A percentile compares a stretch with the other conserved stretches of the same genome.
Evolutionary conservation across 352 stramenopile species (phyloP).

Genomic region (Globisporangium okanoganense): DNA sequence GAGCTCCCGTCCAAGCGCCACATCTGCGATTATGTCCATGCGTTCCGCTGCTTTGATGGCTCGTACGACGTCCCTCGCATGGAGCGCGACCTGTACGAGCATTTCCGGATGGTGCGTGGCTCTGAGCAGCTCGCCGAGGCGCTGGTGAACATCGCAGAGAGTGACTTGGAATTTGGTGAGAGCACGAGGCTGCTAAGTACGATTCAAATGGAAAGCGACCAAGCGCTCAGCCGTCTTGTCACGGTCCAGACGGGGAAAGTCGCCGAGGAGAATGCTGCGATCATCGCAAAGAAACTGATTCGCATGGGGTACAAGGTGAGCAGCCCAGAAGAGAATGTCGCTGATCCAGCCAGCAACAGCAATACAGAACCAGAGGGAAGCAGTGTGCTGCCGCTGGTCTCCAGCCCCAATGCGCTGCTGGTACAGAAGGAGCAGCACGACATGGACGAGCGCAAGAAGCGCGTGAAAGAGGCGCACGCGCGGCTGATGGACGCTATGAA

Average conservation of each 20-base stretch:
- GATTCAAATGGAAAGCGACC: constrained; percentile 44
- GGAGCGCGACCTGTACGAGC: constrained; percentile 59
- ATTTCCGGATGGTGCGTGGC: constrained; percentile 77
- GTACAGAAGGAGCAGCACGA: constrained; percentile 51
- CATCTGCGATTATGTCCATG: constrained; percentile 70
- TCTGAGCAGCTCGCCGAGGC: constrained; percentile 47
- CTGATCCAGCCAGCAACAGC: constrained; percentile 15
- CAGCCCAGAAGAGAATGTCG: neutral
- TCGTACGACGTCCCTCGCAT: constrained; percentile 48
- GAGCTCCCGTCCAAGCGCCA: constrained; percentile 91
- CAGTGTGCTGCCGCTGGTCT: constrained; percentile 1
- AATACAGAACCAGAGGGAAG: constrained; percentile 10
- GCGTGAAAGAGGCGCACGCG: constrained; percentile 45
- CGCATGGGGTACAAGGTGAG: constrained; percentile 55
- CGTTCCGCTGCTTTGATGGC: constrained; percentile 48
- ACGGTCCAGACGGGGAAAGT: constrained; percentile 27
- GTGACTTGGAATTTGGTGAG: constrained; percentile 62
- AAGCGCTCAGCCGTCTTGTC: constrained; percentile 39
- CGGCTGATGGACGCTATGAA: constrained; percentile 62
- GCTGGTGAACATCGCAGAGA: constrained; percentile 50
- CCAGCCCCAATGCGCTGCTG: constrained; percentile 37
- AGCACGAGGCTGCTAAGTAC: constrained; percentile 32
- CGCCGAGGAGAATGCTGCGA: constrained; percentile 40
- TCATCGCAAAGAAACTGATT: constrained; percentile 45
- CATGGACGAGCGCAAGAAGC: constrained; percentile 45